phyloP scores from a whole-genome alignment of 106 monocot genomes.

The Triglochin maritima region DNA sequence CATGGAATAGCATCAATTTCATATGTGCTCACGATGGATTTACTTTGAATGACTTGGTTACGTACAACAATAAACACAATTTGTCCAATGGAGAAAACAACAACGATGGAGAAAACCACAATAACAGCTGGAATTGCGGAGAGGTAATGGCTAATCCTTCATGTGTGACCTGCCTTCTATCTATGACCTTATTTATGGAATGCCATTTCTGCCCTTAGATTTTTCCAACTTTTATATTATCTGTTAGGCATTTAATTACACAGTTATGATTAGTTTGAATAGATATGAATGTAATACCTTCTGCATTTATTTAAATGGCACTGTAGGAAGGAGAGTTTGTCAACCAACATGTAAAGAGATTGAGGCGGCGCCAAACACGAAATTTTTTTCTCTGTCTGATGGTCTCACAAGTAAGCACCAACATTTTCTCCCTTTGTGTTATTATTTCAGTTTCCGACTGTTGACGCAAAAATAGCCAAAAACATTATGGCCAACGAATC shows the following conservation, averaged over 20 bases:
- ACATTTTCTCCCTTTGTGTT: not conserved
- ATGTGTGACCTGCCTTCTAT: not conserved
- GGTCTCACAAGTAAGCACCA: constrained; percentile 75
- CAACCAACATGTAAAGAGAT: constrained; percentile 40
- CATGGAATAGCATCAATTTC: constrained; percentile 91
- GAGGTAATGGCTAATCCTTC: constrained; percentile 32
- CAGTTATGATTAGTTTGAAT: too few species aligned
- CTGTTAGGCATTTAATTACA: too few species aligned
- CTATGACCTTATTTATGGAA: not conserved
- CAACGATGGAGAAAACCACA: constrained; percentile 91
- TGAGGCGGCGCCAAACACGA: constrained; percentile 83
- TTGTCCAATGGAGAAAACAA: constrained; percentile 79
- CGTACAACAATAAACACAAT: constrained; percentile 86
- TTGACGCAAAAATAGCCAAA: too few species aligned
- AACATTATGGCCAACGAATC: too few species aligned
- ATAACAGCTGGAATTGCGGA: constrained; percentile 96
- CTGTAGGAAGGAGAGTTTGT: constrained; percentile 75
- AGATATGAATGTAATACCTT: not conserved
- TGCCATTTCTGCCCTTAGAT: not conserved
- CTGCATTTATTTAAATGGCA: not conserved
- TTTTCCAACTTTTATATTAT: too few species aligned
- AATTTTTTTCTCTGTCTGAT: constrained; percentile 88
- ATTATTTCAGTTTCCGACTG: not conserved
- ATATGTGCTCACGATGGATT: constrained; percentile 96
- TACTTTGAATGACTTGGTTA: constrained; percentile 82